phyloP scores from a whole-genome alignment of 108 stramenopile genomes.

The Fragilaria crotonensis region DNA sequence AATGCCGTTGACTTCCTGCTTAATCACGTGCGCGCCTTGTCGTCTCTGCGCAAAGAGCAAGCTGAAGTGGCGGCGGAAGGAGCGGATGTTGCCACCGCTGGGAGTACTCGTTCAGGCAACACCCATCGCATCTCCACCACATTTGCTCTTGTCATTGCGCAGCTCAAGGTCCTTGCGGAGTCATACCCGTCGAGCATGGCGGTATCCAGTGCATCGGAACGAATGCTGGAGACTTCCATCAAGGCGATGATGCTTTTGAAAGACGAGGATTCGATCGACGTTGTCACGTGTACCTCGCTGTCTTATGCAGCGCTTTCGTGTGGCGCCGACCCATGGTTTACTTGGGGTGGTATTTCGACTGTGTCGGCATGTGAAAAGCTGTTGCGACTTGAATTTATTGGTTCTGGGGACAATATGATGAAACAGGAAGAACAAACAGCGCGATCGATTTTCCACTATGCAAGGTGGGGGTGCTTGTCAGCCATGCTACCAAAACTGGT shows the following conservation, averaged over 20 bases:
- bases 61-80: neutral
- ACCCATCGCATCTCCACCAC: slow-evolving; percentile 26
- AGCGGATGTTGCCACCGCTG: slow-evolving; percentile 2
- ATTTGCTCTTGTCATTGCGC: slow-evolving; percentile 40
- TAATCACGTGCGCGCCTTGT: slow-evolving; percentile 29
- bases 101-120: slow-evolving; percentile 28
- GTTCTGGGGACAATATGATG: slow-evolving; percentile 7
- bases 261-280: slow-evolving; percentile 12
- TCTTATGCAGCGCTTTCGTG: slow-evolving; percentile 62
- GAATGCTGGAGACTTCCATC: slow-evolving; percentile 21
- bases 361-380: slow-evolving; percentile 18
- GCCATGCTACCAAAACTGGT: slow-evolving; percentile 9
- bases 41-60: slow-evolving; percentile 5
- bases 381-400: slow-evolving; percentile 1
- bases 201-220: slow-evolving; percentile 31
- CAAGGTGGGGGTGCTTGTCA: slow-evolving; percentile 47
- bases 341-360: slow-evolving; percentile 13
- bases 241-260: slow-evolving; percentile 3
- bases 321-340: slow-evolving; percentile 29
- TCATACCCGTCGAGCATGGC: slow-evolving; percentile 58
- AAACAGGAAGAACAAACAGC: slow-evolving; percentile 39
- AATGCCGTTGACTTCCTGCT: slow-evolving; percentile 53
- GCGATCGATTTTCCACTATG: slow-evolving; percentile 53
- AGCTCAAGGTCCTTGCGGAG: slow-evolving; percentile 37
- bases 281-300: slow-evolving; percentile 23